Evolutionary conservation across 1,284 basidiomycete genomes (phyloP), one percentile per base, ranked within the genome.

Genomic region (Cryptococcus sp.): DNA sequence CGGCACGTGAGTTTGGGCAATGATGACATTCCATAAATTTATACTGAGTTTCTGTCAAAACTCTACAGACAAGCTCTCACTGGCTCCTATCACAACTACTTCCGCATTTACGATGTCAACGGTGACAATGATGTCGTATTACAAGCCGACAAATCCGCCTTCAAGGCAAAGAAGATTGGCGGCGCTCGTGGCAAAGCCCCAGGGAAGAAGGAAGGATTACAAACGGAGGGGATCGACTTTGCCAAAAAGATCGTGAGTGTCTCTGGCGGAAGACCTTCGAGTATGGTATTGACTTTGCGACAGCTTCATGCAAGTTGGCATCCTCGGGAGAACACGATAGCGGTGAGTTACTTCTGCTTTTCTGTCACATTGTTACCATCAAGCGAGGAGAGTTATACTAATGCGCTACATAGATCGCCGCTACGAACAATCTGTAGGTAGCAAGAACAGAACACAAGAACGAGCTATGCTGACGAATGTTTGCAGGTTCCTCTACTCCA

Each of bases 71-170:
- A 93, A 77, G 91, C 96, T 62, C 81, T 97, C 68, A 98, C 96
- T 16, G 96, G 96, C 50, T 97, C 94, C 49, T 99, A 99, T 81
- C 94, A 98, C 83, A 99, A 99, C 80, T 98, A 97, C 81, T 96
- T 99, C 89, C 93, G 95, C 79, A 94, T 99, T 84, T 98, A 94
- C 80, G 95, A 99, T 78, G 87, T 89, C 64, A 92, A 97, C 62
- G 88, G 89, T 44, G 81, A 88, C 68, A 89, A 88, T 62, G 95
- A 98, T 72, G 87, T 96, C 39, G 92, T 98, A 16, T 80, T 99
- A 57, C 96, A 99, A 80, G 96, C 96, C 5, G 96, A 99, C 82
- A 99, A 99, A 81, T 95, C 93, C 16, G 95, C 95, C 5, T 99
- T 99, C 84, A 99, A 99, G 80, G 92, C 92, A 50, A 99, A 98